Base-by-base conservation (phyloP, 768 basidiomycete species). In the Leucocoprinus leucothites region DNA sequence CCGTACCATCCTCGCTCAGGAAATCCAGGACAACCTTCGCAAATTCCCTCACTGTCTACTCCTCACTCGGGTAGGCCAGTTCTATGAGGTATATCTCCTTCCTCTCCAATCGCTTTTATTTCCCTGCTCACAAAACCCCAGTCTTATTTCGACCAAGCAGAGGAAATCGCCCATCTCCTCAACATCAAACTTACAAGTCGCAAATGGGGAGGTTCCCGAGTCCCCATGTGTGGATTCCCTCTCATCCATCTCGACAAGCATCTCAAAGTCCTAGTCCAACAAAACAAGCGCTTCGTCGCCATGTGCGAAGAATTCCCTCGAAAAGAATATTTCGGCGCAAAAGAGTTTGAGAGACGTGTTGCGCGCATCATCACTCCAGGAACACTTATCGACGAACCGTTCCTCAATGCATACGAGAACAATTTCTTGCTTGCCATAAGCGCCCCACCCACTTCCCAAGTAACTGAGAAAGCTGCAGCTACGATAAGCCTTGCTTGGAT, bases 91-190 rank as follows among this genome's bases (percentile, higher is more conserved):
- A 66, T 38, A 73, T 9, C 21, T 14, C 35, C 43, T 52, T 42
- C 3, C 5, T 19, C 28, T 48, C 13, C 16, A n/a, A 44, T 40
- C 43, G 45, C 53, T 48, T 50, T 42, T 26, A 2, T 21, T 16
- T 28, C 35, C 14, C 44, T 26, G 52, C 6, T 56, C 36, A 31
- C 60, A 63, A 48, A 57, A 49, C 21, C 22, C 22, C 51, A 98
- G 94, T 95, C 95, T 0, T 97, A 97, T 68, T 98, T 96, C 62
- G 87, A 91, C 38, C 95, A 95, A 77, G 94, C 94, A 7, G 71
- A 74, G 13, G 85, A 89, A 57, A 84, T 98, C 5, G 77, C 93
- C 3, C 77, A 75, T 26, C 72, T 94, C 14, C 78, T 97, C 9
- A 84, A 82, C 61, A 94, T 96, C 70, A 95, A 93, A 62, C 74